phyloP scores from a whole-genome alignment of 148 eudicot species.

The Heliosperma pusillum region DNA sequence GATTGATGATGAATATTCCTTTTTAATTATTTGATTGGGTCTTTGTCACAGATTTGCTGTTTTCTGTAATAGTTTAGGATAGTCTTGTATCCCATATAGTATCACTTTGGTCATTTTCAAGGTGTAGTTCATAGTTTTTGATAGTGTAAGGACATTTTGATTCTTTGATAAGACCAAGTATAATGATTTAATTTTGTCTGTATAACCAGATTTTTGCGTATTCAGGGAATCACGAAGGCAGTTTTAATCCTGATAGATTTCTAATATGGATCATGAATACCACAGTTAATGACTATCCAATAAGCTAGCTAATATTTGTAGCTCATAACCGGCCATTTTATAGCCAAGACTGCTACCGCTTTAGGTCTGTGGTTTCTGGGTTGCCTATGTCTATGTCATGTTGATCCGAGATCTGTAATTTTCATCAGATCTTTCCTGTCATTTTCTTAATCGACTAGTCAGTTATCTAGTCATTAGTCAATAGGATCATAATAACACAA shows the following conservation, averaged over 20 bases:
- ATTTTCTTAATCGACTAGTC: background rate
- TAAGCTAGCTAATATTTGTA: background rate
- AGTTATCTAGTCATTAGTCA: background rate
- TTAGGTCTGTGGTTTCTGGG: background rate
- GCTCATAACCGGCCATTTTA: background rate
- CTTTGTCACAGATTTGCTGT: background rate
- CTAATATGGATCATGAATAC: background rate
- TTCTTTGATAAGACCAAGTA: background rate
- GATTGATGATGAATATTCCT: no score
- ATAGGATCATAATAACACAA: background rate
- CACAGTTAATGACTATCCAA: background rate
- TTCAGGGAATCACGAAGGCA: background rate
- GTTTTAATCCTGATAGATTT: background rate
- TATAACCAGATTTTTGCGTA: background rate
- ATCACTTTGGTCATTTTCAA: background rate
- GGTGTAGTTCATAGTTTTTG: background rate
- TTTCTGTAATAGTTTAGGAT: background rate
- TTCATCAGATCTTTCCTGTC: conserved; percentile 3
- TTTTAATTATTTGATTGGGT: background rate
- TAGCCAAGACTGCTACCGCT: background rate
- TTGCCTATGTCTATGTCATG: background rate
- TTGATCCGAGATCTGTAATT: background rate
- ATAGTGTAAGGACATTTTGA: background rate
- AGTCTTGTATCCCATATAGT: background rate
- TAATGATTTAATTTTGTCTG: background rate